Evolutionary conservation across 305 asterid species (phyloP).

Genomic region (Fraxinus sp.): DNA sequence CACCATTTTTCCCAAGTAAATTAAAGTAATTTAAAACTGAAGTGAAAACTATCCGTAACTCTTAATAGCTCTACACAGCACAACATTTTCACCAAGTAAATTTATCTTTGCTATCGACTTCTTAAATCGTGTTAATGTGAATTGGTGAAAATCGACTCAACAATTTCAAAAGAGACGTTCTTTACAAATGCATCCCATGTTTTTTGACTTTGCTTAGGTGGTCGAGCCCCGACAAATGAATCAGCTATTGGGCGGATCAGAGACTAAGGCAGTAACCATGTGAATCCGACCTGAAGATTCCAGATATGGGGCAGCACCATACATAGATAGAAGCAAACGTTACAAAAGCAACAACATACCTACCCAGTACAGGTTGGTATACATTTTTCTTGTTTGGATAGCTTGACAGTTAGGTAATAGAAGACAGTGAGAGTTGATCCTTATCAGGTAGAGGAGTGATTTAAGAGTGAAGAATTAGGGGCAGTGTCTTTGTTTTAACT

Average conservation of each 20-base stretch:
- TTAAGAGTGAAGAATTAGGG: background rate
- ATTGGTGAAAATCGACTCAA: background rate
- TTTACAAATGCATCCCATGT: background rate
- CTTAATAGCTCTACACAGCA: background rate
- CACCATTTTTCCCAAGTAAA: background rate
- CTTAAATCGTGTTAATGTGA: background rate
- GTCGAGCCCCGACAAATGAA: background rate
- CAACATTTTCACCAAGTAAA: background rate
- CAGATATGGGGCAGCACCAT: background rate
- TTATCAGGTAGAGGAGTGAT: background rate
- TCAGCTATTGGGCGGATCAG: background rate
- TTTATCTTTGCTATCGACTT: background rate
- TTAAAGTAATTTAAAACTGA: background rate
- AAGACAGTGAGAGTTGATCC: too few relatives aligned
- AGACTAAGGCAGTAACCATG: background rate
- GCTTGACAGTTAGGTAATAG: background rate
- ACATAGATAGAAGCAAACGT: background rate
- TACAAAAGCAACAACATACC: background rate
- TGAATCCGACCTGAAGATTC: background rate
- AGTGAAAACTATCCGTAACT: too few relatives aligned
- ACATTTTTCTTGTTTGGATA: background rate
- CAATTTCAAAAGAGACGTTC: background rate
- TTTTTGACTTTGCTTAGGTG: background rate
- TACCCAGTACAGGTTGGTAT: background rate
- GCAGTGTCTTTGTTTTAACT: background rate